Conservation (phyloP, 2,329 filamentous ascomycete species). For the Hymenoscyphus infarciens region DNA sequence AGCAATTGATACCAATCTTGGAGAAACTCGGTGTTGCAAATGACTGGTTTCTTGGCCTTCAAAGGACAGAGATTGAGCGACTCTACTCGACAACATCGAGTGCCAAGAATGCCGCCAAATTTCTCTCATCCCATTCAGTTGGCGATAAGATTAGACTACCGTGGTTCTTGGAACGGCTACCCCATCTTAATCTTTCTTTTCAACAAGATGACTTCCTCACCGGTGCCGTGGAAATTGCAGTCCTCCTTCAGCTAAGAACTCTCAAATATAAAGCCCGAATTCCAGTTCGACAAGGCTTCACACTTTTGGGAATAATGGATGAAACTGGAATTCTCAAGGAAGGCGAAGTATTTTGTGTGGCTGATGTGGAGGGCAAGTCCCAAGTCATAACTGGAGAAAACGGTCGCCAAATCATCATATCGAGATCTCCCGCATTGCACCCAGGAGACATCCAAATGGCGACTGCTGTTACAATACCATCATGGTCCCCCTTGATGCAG, state of each 20-base stretch:
- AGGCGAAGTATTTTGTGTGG: conserved; percentile 63
- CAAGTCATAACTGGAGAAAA: conserved; percentile 29
- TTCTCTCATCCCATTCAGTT: conserved; percentile 60
- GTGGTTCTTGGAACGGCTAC: conserved; percentile 57
- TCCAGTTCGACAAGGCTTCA: conserved; percentile 63
- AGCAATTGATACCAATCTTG: conserved; percentile 79
- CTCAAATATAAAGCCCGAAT: conserved; percentile 79
- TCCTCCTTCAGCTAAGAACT: conserved; percentile 67
- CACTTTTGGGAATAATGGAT: conserved; percentile 80
- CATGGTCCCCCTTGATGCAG: conserved; percentile 54
- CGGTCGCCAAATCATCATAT: conserved; percentile 50
- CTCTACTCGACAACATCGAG: conserved; percentile 57
- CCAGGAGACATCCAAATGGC: conserved; percentile 71
- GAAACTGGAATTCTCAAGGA: conserved; percentile 67
- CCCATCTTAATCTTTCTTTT: conserved; percentile 59
- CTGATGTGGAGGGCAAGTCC: conserved; percentile 38
- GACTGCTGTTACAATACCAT: conserved; percentile 56
- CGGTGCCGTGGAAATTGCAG: conserved; percentile 63
- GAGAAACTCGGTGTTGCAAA: conserved; percentile 67
- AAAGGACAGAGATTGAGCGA: conserved; percentile 56
- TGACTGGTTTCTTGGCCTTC: conserved; percentile 60
- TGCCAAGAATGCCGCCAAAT: conserved; percentile 59
- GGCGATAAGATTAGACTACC: conserved; percentile 58
- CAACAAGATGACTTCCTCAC: conserved; percentile 65
- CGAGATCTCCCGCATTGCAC: conserved; percentile 74